Percentiles rank a stretch among this genome's conserved stretches.
Evolutionary conservation across 2,329 filamentous ascomycete genomes (phyloP).

Genomic region (Aureobasidium musti): DNA sequence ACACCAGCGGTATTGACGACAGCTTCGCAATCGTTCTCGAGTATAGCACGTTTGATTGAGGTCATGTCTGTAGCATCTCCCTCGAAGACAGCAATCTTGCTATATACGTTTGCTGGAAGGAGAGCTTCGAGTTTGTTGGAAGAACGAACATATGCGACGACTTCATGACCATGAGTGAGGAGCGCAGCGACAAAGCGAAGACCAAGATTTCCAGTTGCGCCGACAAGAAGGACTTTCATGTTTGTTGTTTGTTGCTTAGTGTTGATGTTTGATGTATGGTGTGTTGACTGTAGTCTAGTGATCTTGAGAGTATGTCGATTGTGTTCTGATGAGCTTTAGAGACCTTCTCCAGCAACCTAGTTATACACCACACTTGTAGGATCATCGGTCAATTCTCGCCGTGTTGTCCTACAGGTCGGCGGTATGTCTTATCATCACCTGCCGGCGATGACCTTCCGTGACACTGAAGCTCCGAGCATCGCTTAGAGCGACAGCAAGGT

Average conservation of each 20-base stretch:
- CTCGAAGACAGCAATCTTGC: conserved; percentile 42
- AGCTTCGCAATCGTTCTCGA: conserved; percentile 44
- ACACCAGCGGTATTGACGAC: conserved; percentile 47
- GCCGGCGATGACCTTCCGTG: neutral
- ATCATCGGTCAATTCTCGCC: neutral
- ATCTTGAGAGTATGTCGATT: neutral
- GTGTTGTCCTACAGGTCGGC: neutral
- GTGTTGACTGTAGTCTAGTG: neutral
- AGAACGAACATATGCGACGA: conserved; percentile 48
- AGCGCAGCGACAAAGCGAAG: conserved; percentile 43
- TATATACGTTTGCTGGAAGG: conserved; percentile 41
- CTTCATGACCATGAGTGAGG: conserved; percentile 43
- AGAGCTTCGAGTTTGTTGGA: conserved; percentile 43
- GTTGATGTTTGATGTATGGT: neutral
- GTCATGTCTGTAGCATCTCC: conserved; percentile 45
- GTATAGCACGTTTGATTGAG: conserved; percentile 43
- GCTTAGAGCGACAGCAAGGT: neutral
- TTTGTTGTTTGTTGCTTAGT: neutral
- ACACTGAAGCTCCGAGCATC: neutral
- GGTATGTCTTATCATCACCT: neutral
- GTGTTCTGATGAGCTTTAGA: neutral
- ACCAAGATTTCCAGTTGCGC: conserved; percentile 47
- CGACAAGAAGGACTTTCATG: conserved; percentile 48
- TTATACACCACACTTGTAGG: neutral
- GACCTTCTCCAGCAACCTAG: neutral